phyloP scores from a whole-genome alignment of 2,329 filamentous ascomycete genomes.

The Diaporthe vaccinii region DNA sequence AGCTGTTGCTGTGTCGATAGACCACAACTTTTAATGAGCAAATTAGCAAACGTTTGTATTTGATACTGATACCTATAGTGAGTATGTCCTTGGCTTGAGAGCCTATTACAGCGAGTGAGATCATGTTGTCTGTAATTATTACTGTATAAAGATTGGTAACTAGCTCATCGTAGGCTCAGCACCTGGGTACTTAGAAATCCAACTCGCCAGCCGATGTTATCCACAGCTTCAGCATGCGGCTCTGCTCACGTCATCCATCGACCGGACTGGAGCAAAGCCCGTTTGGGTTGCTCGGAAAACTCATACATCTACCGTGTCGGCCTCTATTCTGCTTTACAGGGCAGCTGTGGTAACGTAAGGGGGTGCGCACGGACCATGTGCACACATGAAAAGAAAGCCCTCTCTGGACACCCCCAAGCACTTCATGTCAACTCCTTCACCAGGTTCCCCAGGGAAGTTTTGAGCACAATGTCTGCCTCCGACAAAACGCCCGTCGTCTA shows the following conservation, averaged over 20 bases:
- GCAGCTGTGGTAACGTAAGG: background rate
- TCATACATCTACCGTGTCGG: background rate
- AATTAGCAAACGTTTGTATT: background rate
- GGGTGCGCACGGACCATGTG: background rate
- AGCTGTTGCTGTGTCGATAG: no score
- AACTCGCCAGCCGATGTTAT: background rate
- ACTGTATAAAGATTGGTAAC: background rate
- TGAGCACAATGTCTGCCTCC: background rate
- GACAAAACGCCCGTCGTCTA: slow-evolving; percentile 67
- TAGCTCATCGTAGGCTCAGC: background rate
- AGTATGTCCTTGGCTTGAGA: background rate
- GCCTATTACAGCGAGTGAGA: background rate
- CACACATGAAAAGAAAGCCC: background rate
- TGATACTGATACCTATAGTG: background rate
- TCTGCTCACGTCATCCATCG: no score
- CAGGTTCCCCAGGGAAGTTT: background rate
- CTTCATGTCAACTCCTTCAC: background rate
- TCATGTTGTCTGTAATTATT: background rate
- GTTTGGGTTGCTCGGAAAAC: no score
- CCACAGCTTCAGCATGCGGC: no score
- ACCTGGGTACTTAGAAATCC: background rate
- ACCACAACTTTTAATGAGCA: no score
- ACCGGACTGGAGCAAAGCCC: no score
- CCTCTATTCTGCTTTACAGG: background rate
- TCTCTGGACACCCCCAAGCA: background rate